Percentiles rank a stretch among this genome's conserved stretches.
These are phyloP conservation scores for Cyberlindnera nakhonratchasimensis DNA, from an alignment of 805 yeast genomes.

Conservation along the genomic window DNA sequence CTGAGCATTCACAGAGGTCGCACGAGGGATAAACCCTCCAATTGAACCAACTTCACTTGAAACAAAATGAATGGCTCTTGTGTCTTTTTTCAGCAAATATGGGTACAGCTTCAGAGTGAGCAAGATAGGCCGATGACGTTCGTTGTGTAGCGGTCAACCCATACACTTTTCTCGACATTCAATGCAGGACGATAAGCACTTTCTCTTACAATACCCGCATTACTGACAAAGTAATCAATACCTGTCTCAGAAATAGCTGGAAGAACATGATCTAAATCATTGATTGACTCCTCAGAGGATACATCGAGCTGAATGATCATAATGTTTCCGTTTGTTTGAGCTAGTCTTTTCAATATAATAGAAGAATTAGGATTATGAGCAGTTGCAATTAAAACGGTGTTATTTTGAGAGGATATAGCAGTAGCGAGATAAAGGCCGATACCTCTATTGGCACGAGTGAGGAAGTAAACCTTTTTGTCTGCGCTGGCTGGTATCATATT, in stretches of 20 bases:
- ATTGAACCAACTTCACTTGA: constrained; percentile 31
- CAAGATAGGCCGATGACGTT: constrained; percentile 30
- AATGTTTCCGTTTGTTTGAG: constrained; percentile 4
- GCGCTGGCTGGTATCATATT: no score
- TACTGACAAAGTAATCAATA: constrained; percentile 17
- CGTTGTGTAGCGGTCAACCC: constrained; percentile 21
- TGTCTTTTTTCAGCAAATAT: constrained; percentile 19
- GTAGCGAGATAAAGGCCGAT: constrained; percentile 9
- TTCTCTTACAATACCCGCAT: constrained; percentile 13
- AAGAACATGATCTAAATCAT: constrained; percentile 6
- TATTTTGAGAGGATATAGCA: background rate
- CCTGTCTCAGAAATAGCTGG: constrained; percentile 8
- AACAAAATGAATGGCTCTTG: constrained; percentile 29
- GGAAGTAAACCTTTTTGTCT: constrained; percentile 2
- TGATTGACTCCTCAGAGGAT: constrained; percentile 13
- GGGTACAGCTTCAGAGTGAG: constrained; percentile 23
- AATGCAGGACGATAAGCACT: constrained; percentile 8
- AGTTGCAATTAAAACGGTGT: constrained; percentile 5
- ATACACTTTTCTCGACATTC: constrained; percentile 2
- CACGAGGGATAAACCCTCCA: constrained; percentile 13
- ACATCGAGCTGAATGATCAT: constrained; percentile 12
- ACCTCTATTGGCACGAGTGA: constrained; percentile 12
- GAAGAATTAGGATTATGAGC: constrained; percentile 4
- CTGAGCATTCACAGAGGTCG: constrained; percentile 33
- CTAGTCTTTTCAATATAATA: constrained; percentile 4